Evolutionary conservation across 176 grass and related monocot genomes (phyloP).

Genomic region (Bromus sterilis): DNA sequence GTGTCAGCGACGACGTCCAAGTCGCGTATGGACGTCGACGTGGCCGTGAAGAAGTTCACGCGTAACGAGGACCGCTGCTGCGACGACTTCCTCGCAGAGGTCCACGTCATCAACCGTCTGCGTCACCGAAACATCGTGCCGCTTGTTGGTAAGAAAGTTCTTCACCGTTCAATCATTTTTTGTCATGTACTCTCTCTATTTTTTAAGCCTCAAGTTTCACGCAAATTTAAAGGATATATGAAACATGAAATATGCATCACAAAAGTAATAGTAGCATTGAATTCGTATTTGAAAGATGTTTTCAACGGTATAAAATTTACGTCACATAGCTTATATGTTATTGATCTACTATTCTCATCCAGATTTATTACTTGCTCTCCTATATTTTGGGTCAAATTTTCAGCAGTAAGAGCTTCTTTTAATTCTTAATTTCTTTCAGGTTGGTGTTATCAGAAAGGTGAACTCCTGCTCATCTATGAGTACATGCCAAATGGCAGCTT

Average conservation of each 20-base stretch:
- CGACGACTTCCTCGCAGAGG: background rate
- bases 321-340: no score
- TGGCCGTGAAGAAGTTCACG: slow-evolving; percentile 11
- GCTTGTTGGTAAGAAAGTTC: background rate
- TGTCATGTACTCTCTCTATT: background rate
- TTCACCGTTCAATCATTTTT: background rate
- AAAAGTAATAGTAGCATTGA: no score
- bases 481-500: background rate
- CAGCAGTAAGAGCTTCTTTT: background rate
- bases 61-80: background rate
- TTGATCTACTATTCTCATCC: no score
- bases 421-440: background rate
- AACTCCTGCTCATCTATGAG: background rate
- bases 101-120: background rate
- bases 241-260: no score
- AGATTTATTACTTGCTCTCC: no score
- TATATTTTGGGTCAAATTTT: no score
- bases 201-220: no score
- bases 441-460: slow-evolving; percentile 11
- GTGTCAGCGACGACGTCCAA: background rate
- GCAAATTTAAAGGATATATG: no score
- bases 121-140: slow-evolving; percentile 8
- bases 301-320: no score
- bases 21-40: background rate
- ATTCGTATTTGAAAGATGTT: no score